A percentile compares a stretch with the other conserved stretches of the same genome.
Evolutionary conservation across 768 basidiomycete genomes (phyloP).

Genomic region (Auriculariales sp.): DNA sequence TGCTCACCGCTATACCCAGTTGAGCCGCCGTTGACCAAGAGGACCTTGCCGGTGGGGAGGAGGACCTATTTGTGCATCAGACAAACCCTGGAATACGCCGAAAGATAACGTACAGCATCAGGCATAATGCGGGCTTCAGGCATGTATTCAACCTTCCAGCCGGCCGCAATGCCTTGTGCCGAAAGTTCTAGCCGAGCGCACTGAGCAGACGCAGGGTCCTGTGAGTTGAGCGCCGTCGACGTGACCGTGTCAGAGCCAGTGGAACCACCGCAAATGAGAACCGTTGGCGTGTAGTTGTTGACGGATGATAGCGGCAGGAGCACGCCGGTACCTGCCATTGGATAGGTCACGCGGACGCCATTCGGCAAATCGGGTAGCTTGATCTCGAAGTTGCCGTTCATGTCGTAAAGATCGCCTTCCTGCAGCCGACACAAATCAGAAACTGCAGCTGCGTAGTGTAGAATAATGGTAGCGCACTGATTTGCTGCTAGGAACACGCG

Average conservation of each 20-base stretch:
- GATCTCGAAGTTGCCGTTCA: slow-evolving; percentile 8
- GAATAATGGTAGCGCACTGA: too few relatives aligned
- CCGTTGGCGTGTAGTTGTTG: slow-evolving; percentile 5
- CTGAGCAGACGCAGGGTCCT: slow-evolving; percentile 6
- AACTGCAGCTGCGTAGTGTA: too few relatives aligned
- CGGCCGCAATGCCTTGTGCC: slow-evolving; percentile 8
- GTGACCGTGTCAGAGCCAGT: neutral
- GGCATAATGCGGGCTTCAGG: slow-evolving; percentile 12
- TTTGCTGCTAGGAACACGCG: slow-evolving; percentile 8
- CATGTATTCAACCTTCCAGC: slow-evolving; percentile 12
- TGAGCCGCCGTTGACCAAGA: slow-evolving; percentile 20
- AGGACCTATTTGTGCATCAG: neutral
- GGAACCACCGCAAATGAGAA: slow-evolving; percentile 8
- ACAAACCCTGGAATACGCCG: neutral
- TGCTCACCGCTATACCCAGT: slow-evolving; percentile 20
- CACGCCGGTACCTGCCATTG: slow-evolving; percentile 1
- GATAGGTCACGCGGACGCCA: slow-evolving; percentile 11
- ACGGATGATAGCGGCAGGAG: neutral
- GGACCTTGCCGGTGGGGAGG: slow-evolving; percentile 14
- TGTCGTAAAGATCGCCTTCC: slow-evolving; percentile 2
- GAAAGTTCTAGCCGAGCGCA: slow-evolving; percentile 11
- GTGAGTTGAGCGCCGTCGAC: neutral
- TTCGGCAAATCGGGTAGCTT: slow-evolving; percentile 11
- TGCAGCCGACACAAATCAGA: too few relatives aligned
- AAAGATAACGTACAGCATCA: slow-evolving; percentile 8